Conservation (phyloP, 2,329 filamentous ascomycete species). For the Didymosphaeria variabile region DNA sequence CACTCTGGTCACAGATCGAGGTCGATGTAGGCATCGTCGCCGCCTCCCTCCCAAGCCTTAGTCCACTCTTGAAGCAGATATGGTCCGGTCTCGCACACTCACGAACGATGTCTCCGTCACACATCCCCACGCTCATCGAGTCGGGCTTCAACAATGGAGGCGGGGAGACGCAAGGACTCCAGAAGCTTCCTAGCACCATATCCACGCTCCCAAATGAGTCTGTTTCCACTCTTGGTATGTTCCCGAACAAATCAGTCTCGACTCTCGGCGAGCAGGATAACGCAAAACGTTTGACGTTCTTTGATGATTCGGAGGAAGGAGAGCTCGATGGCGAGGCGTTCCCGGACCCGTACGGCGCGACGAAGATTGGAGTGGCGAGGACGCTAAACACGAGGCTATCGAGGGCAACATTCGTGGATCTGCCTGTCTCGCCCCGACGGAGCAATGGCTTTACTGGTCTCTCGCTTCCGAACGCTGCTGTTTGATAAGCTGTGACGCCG, state of each 20-base stretch:
- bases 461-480: neutral
- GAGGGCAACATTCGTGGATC: constrained; percentile 7
- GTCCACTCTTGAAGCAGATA: constrained; percentile 33
- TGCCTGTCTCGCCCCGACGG: constrained; percentile 10
- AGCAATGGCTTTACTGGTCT: neutral
- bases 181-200: constrained; percentile 12
- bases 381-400: constrained; percentile 8
- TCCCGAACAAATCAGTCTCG: neutral
- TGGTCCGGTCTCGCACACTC: constrained; percentile 23
- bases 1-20: constrained; percentile 44
- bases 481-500: neutral
- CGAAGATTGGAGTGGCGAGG: constrained; percentile 8
- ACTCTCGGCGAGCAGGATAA: neutral
- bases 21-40: constrained; percentile 40
- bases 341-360: neutral
- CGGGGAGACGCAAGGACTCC: neutral
- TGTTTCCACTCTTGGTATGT: neutral
- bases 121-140: constrained; percentile 26
- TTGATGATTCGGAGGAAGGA: constrained; percentile 6
- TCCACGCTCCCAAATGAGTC: constrained; percentile 5
- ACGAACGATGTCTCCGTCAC: constrained; percentile 22
- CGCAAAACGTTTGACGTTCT: constrained; percentile 13
- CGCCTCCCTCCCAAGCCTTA: constrained; percentile 38
- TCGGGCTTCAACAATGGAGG: neutral
- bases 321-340: constrained; percentile 11